Evolutionary conservation across 73 alveolate genomes (phyloP), one percentile per base, ranked within the genome.

Genomic region (Blepharisma japonicum): DNA sequence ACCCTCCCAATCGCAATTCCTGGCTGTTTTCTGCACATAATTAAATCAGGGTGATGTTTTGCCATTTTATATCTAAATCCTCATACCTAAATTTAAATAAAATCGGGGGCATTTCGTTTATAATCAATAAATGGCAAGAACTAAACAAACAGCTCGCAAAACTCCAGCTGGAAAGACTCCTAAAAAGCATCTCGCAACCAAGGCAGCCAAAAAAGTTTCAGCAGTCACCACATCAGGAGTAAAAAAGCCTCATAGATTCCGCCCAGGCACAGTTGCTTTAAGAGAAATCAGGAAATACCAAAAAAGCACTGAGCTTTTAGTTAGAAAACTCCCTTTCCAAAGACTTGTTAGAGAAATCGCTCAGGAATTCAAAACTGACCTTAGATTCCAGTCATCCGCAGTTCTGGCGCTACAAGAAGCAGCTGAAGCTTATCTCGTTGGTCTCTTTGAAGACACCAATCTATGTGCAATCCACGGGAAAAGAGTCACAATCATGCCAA

Each of bases 11-110:
- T 86, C 42, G 96, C 94, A 14, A 97, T 95, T 66, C 99, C 99
- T 71, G 99, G 97, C 77, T 97, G 96, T 84, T 97, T 97, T 67
- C 99, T 86, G 85, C 99, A 97, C 97, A 97, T 92, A 68, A 97
- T 94, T 67, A 97, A 86, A 67, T 97, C 99, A 21, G 99, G 99
- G 81, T 97, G 99, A 91, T 95, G 99, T 66, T 93, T 93, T 18
- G 99, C 97, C 99, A 95, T 95, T 89, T 32, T 61, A 53, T 53
- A 32, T 32, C 42, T 32, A 32, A 32, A 32, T 32, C 42, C 42
- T 32, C 42, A 32, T 32, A 32, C 42, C 0, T 1, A 32, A 32
- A 32, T 32, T 32, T 32, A 32, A 55, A 56, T 55, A 32, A 32
- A 32, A 32, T 32, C 3, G 42, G 42, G 42, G 42, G 42, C 42